phyloP scores from a whole-genome alignment of 2,329 filamentous ascomycete genomes.

The Neonectria magnoliae region DNA sequence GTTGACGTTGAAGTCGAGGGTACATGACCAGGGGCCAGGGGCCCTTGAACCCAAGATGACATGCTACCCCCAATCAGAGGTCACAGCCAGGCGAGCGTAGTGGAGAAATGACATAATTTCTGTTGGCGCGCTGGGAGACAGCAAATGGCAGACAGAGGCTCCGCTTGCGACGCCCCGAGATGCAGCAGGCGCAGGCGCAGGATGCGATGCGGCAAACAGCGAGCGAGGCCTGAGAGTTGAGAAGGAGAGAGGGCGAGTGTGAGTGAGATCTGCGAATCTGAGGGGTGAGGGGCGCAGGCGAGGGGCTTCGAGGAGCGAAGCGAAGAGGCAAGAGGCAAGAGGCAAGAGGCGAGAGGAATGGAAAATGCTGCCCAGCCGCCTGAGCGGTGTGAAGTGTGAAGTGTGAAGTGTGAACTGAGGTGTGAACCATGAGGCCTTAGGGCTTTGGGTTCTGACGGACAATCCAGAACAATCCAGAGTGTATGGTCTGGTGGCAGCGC shows the following conservation, averaged over 20 bases:
- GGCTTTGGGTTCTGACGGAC: constrained; percentile 27
- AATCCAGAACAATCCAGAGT: constrained; percentile 29
- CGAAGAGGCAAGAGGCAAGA: not conserved
- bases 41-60: constrained; percentile 45
- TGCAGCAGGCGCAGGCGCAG: constrained; percentile 33
- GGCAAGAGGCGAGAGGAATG: constrained; percentile 14
- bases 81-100: constrained; percentile 25
- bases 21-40: constrained; percentile 36
- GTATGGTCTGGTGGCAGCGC: constrained; percentile 39
- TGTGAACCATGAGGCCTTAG: constrained; percentile 1
- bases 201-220: constrained; percentile 32
- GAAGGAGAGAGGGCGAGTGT: not conserved
- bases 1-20: constrained; percentile 8
- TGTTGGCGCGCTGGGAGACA: constrained; percentile 23
- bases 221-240: constrained; percentile 11
- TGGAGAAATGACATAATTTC: constrained; percentile 45
- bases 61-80: constrained; percentile 43
- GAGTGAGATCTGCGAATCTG: not conserved
- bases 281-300: not conserved
- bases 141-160: constrained; percentile 31
- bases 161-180: constrained; percentile 33
- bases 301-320: not conserved
- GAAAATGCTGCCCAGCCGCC: not conserved
- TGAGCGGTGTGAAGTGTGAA: constrained; percentile 33
- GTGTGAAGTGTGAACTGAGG: not conserved